Evolutionary conservation across 1,284 basidiomycete species (phyloP).

Genomic region (Apiotrichum sp.): DNA sequence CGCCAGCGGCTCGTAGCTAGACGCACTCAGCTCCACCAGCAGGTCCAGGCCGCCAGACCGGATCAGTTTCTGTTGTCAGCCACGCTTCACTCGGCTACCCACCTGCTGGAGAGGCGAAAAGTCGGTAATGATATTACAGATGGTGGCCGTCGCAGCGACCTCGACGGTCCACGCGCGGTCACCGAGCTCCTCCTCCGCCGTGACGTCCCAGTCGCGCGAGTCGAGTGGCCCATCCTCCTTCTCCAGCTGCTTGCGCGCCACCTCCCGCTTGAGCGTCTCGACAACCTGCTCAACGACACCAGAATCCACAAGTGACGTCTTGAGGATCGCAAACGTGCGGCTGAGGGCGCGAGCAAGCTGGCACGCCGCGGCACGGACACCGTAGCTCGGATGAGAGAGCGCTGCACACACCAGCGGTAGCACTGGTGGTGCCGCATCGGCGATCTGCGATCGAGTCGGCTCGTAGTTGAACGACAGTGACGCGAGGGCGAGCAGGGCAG

Average conservation of each 20-base stretch:
- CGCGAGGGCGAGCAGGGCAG: conserved; percentile 62
- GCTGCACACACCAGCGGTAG: conserved; percentile 56
- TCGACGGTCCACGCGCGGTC: conserved; percentile 65
- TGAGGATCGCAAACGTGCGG: conserved; percentile 66
- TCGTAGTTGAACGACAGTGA: conserved; percentile 64
- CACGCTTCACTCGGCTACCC: conserved; percentile 30
- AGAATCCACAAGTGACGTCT: conserved; percentile 75
- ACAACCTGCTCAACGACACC: conserved; percentile 68
- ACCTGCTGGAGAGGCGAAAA: conserved; percentile 73
- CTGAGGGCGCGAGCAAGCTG: conserved; percentile 75
- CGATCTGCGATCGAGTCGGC: conserved; percentile 61
- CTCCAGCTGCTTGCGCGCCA: conserved; percentile 11
- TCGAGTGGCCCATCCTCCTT: conserved; percentile 8
- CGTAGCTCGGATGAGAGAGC: conserved; percentile 59
- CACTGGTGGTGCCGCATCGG: conserved; percentile 51
- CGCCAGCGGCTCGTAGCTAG: conserved; percentile 56
- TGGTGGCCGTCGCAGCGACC: conserved; percentile 63
- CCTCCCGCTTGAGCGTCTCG: conserved; percentile 51
- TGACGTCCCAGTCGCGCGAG: conserved; percentile 5
- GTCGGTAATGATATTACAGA: conserved; percentile 79
- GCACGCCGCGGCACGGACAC: conserved; percentile 75
- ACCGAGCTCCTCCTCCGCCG: conserved; percentile 24
- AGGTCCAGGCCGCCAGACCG: conserved; percentile 60
- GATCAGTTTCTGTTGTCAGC: conserved; percentile 53
- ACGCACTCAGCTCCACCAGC: conserved; percentile 56